These are phyloP conservation scores for Apiospora marii DNA, from an alignment of 2,329 filamentous ascomycete genomes.

Conservation along the genomic window DNA sequence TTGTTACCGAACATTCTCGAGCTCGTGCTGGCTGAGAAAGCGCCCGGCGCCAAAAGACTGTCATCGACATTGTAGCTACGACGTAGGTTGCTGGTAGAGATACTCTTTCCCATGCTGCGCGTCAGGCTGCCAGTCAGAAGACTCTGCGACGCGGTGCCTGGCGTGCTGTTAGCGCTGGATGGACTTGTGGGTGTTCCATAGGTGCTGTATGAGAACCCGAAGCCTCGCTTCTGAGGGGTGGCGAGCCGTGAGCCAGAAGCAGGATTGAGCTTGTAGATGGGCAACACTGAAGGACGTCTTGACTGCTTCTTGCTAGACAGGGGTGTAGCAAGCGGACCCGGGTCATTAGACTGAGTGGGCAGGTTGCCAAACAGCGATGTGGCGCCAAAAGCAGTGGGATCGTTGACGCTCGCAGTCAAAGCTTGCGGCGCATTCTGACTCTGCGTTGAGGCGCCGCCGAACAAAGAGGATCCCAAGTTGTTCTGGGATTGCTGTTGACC, in stretches of 20 bases:
- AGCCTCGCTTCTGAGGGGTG: conserved; percentile 86
- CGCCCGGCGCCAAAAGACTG: conserved; percentile 84
- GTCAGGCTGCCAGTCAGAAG: conserved; percentile 70
- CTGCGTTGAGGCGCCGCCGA: conserved; percentile 62
- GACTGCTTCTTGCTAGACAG: conserved; percentile 77
- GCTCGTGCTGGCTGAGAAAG: conserved; percentile 75
- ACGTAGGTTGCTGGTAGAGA: conserved; percentile 86
- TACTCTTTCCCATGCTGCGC: conserved; percentile 82
- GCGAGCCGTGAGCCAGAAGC: conserved; percentile 79
- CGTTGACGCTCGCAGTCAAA: conserved; percentile 81
- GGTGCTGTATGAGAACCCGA: conserved; percentile 91
- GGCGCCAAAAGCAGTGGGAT: conserved; percentile 89
- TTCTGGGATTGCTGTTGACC: conserved; percentile 59
- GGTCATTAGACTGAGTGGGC: conserved; percentile 63
- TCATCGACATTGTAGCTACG: conserved; percentile 83
- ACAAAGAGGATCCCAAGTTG: conserved; percentile 61
- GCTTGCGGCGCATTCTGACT: conserved; percentile 63
- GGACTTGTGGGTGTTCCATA: conserved; percentile 83
- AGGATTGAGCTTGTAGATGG: conserved; percentile 87
- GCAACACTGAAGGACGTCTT: conserved; percentile 80
- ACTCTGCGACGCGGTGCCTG: conserved; percentile 71
- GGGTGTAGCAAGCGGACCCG: conserved; percentile 91
- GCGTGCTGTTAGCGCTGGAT: conserved; percentile 73
- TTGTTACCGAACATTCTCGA: conserved; percentile 71
- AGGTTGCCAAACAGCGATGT: conserved; percentile 85